phyloP scores from a whole-genome alignment of 2,329 filamentous ascomycete genomes.

The Xylaria sp. region DNA sequence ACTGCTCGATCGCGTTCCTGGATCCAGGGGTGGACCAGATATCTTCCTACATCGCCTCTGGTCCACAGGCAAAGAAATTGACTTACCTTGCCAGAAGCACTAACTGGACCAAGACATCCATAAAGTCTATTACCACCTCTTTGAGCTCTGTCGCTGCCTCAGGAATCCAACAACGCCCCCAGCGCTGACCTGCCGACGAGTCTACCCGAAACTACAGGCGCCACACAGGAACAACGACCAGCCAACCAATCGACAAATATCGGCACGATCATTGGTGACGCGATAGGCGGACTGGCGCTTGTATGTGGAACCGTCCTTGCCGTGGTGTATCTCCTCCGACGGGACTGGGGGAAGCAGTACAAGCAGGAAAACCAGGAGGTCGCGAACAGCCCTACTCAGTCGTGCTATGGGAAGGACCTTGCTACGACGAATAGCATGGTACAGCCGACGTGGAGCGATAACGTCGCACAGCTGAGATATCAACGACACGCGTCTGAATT shows the following conservation, averaged over 20 bases:
- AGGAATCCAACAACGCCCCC: slow-evolving; percentile 2
- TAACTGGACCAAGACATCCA: slow-evolving; percentile 9
- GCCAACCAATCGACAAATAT: slow-evolving; percentile 27
- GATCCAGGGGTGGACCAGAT: slow-evolving; percentile 37
- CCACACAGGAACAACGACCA: not conserved
- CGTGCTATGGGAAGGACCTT: not conserved
- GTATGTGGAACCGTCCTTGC: slow-evolving; percentile 29
- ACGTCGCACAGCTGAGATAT: not conserved
- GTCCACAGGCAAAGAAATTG: slow-evolving; percentile 29
- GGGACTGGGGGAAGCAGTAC: not conserved
- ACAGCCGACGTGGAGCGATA: too few species aligned
- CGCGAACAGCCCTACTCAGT: not conserved
- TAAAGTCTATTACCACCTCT: not conserved
- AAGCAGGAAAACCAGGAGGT: not conserved
- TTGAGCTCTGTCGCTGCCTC: not conserved
- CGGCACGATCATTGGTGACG: slow-evolving; percentile 40
- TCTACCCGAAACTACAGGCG: not conserved
- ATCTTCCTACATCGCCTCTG: slow-evolving; percentile 42
- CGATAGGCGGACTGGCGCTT: slow-evolving; percentile 40
- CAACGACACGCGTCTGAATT: not conserved
- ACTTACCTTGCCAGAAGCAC: slow-evolving; percentile 16
- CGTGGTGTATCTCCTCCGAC: not conserved
- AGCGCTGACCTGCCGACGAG: too few species aligned
- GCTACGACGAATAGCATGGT: not conserved
- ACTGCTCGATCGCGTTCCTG: slow-evolving; percentile 40